Evolutionary conservation across 2,329 filamentous ascomycete species (phyloP).

Genomic region (Madurella mycetomatis): DNA sequence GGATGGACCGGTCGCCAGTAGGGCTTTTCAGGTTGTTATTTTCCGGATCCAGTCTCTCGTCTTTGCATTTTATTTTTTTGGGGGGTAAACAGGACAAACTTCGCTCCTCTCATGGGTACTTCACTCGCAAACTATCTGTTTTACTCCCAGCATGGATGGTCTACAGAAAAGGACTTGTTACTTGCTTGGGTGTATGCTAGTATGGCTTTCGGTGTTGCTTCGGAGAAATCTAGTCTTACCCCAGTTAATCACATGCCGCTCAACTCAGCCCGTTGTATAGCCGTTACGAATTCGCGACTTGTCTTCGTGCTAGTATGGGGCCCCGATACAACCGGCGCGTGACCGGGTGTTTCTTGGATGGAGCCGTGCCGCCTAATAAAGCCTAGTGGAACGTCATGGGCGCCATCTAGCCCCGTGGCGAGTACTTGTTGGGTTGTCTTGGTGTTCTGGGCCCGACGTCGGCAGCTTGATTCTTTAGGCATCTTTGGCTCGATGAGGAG

Average conservation of each 20-base stretch:
- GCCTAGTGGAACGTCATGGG: no score
- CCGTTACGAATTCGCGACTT: background rate
- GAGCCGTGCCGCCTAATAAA: no score
- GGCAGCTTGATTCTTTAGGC: no score
- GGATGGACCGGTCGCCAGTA: background rate
- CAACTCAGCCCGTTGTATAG: background rate
- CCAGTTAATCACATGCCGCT: background rate
- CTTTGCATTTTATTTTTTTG: background rate
- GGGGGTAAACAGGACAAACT: background rate
- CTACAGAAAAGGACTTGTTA: conserved; percentile 1
- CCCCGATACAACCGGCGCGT: no score
- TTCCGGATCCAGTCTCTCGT: background rate
- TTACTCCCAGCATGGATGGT: conserved; percentile 3
- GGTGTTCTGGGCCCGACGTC: no score
- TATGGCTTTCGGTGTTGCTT: background rate
- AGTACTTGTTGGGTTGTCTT: no score
- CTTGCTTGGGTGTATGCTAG: background rate
- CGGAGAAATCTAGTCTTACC: background rate
- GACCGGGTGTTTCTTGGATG: no score
- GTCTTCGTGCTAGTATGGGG: background rate
- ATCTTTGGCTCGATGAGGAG: no score
- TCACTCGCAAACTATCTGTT: background rate
- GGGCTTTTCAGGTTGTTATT: conserved; percentile 2
- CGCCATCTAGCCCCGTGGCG: no score
- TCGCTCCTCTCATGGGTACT: background rate